Evolutionary conservation across 106 monocot genomes (phyloP).

Genomic region (Dactylorhiza incarnata): DNA sequence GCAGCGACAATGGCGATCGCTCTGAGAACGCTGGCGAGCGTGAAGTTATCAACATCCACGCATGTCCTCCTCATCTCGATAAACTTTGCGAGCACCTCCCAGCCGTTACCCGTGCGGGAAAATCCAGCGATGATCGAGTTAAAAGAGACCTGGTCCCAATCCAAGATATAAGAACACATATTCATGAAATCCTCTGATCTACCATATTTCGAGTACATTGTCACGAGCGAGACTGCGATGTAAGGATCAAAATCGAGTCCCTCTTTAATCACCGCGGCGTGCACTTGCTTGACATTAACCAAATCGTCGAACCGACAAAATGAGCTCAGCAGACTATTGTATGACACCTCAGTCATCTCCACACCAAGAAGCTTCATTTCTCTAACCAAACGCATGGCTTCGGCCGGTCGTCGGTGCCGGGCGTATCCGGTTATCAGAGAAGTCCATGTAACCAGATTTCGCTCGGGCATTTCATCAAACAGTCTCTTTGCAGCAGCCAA

Average conservation of each 20-base stretch:
- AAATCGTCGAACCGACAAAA: slow-evolving; percentile 21
- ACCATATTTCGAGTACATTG: slow-evolving; percentile 56
- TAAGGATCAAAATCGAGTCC: slow-evolving; percentile 30
- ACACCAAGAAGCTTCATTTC: slow-evolving; percentile 32
- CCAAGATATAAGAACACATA: background rate
- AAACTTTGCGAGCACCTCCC: slow-evolving; percentile 25
- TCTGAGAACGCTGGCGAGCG: slow-evolving; percentile 37
- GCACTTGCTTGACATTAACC: slow-evolving; percentile 38
- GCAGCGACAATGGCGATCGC: slow-evolving; percentile 29
- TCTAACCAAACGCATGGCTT: slow-evolving; percentile 30
- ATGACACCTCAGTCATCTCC: slow-evolving; percentile 24
- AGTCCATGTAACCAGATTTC: slow-evolving; percentile 52
- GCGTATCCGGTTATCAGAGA: slow-evolving; percentile 41
- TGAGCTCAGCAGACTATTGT: slow-evolving; percentile 35
- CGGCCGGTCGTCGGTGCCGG: slow-evolving; percentile 2
- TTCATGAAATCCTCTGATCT: slow-evolving; percentile 31
- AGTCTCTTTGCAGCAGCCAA: slow-evolving; percentile 23
- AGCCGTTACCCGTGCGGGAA: slow-evolving; percentile 20
- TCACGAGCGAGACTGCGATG: slow-evolving; percentile 22
- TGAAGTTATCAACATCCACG: slow-evolving; percentile 30
- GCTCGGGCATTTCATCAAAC: slow-evolving; percentile 46
- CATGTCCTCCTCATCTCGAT: slow-evolving; percentile 30
- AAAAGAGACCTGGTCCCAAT: slow-evolving; percentile 21
- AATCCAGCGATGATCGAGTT: slow-evolving; percentile 54
- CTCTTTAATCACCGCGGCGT: slow-evolving; percentile 27